These are phyloP conservation scores for Nyssa sinensis DNA, from an alignment of 148 eudicot genomes.

Conservation along the genomic window DNA sequence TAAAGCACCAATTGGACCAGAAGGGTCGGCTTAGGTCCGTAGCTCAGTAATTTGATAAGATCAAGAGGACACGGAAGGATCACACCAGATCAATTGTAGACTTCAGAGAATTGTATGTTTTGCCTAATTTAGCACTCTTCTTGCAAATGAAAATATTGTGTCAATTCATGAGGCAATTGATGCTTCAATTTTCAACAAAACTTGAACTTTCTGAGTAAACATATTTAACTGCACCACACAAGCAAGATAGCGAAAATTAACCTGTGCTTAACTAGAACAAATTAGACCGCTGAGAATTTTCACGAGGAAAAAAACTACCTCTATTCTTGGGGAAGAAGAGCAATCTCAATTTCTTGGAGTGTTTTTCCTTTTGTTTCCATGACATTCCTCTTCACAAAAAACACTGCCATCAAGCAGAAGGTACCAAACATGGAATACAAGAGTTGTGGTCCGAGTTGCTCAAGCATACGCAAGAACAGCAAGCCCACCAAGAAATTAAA, in stretches of 20 bases:
- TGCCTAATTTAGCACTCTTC: neutral
- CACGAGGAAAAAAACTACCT: too few relatives aligned
- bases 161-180: neutral
- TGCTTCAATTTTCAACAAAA: too few relatives aligned
- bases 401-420: slow-evolving; percentile 80
- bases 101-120: too few relatives aligned
- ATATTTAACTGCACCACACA: neutral
- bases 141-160: neutral
- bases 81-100: neutral
- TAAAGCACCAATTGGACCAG: too few relatives aligned
- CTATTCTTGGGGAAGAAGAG: slow-evolving; percentile 65
- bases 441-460: slow-evolving; percentile 70
- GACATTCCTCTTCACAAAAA: slow-evolving; percentile 78
- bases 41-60: neutral
- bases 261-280: too few relatives aligned
- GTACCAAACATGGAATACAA: slow-evolving; percentile 73
- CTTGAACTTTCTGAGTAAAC: too few relatives aligned
- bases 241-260: too few relatives aligned
- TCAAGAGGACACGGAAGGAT: neutral
- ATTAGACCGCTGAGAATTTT: too few relatives aligned
- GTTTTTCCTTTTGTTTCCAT: slow-evolving; percentile 95
- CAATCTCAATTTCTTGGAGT: slow-evolving; percentile 95
- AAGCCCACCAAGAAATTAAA: slow-evolving; percentile 85
- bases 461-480: slow-evolving; percentile 84
- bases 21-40: too few relatives aligned